A percentile compares a stretch with the other conserved stretches of the same genome.
phyloP scores from a whole-genome alignment of 345 rosid genomes.

The Salix purpurea region DNA sequence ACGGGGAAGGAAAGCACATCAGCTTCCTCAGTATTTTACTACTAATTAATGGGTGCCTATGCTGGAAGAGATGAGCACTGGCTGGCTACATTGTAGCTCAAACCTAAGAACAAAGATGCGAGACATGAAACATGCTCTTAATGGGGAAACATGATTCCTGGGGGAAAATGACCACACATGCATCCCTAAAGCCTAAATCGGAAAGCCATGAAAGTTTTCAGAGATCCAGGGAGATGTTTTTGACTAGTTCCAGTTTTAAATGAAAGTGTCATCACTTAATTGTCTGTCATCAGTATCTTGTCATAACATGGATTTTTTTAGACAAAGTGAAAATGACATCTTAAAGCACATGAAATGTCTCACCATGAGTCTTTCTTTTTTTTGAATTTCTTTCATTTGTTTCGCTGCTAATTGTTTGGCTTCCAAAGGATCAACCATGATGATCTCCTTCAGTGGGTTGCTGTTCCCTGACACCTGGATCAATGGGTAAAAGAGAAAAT shows the following conservation, averaged over 20 bases:
- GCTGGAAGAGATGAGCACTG: no score
- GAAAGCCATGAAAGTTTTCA: neutral
- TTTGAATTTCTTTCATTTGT: constrained; percentile 61
- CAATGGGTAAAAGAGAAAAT: no score
- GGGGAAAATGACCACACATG: no score
- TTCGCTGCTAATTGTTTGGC: constrained; percentile 81
- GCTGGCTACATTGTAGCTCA: no score
- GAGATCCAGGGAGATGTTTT: neutral
- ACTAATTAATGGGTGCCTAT: no score
- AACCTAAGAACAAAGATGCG: no score
- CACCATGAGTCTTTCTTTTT: constrained; percentile 63
- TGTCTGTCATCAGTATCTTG: neutral
- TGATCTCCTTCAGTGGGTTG: constrained; percentile 32
- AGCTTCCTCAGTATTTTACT: no score
- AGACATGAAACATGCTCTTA: no score
- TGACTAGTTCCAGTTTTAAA: neutral
- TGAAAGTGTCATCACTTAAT: neutral
- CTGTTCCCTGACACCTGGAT: constrained; percentile 41
- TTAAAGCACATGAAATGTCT: neutral
- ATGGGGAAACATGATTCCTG: no score
- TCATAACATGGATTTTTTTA: neutral
- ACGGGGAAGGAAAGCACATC: no score
- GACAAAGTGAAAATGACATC: neutral
- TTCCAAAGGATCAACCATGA: constrained; percentile 91
- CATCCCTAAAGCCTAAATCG: neutral